Percentiles rank a stretch among this genome's conserved stretches.
Evolutionary conservation across 139 green algal genomes (phyloP).

Genomic region (Parachlorella kessleri): DNA sequence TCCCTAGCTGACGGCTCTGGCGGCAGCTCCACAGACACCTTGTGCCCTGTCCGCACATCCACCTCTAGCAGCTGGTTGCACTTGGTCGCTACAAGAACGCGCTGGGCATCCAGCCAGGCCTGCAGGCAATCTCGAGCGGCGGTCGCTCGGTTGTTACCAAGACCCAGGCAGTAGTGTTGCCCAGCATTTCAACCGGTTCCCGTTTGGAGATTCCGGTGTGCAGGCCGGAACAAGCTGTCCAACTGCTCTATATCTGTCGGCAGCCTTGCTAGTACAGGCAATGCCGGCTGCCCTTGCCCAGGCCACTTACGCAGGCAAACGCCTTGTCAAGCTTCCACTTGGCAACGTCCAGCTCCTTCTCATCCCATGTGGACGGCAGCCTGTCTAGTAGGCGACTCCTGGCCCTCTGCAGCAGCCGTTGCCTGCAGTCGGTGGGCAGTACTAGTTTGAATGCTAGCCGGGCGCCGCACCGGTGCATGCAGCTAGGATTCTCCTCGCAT

Average conservation of each 20-base stretch:
- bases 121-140: constrained; percentile 8
- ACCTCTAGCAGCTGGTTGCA: constrained; percentile 61
- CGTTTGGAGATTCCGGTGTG: background rate
- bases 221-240: background rate
- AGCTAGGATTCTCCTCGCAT: background rate
- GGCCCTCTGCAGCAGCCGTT: background rate
- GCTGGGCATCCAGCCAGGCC: constrained; percentile 52
- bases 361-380: background rate
- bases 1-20: background rate
- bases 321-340: background rate
- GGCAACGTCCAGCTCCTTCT: background rate
- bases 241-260: too few relatives aligned
- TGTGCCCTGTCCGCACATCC: constrained; percentile 17
- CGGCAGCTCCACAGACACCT: constrained; percentile 16
- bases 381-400: background rate
- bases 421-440: background rate
- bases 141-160: background rate
- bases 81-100: constrained; percentile 71
- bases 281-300: too few relatives aligned
- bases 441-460: background rate
- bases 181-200: background rate
- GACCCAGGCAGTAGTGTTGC: background rate
- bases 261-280: too few relatives aligned
- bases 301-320: background rate
- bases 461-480: background rate